These are phyloP conservation scores for Stachybotrys chartarum DNA, from an alignment of 2,329 filamentous ascomycete genomes.

Conservation along the genomic window DNA sequence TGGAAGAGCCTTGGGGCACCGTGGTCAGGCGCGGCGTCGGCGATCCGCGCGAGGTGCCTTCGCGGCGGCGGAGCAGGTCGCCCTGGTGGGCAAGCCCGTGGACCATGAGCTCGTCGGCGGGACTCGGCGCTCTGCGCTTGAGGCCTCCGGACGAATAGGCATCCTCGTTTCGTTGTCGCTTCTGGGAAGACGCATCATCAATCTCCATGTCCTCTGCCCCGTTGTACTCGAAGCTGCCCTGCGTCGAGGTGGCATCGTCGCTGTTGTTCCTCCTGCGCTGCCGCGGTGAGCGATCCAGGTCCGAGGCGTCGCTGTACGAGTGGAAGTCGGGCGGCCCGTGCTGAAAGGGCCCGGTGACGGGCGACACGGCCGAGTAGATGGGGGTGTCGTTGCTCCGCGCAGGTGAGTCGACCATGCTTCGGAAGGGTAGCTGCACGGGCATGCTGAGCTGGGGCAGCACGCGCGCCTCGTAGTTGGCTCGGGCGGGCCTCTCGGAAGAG, in stretches of 20 bases:
- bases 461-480: conserved; percentile 29
- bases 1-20: conserved; percentile 34
- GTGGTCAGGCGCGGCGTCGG: conserved; percentile 42
- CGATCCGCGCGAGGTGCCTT: conserved; percentile 41
- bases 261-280: conserved; percentile 43
- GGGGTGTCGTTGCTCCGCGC: conserved; percentile 37
- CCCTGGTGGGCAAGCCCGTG: conserved; percentile 29
- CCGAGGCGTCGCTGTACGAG: conserved; percentile 35
- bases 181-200: conserved; percentile 44
- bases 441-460: conserved; percentile 30
- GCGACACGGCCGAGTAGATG: conserved; percentile 39
- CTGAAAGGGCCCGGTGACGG: conserved; percentile 34
- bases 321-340: conserved; percentile 29
- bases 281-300: conserved; percentile 41
- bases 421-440: conserved; percentile 38
- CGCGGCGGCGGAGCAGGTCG: conserved; percentile 41
- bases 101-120: conserved; percentile 39
- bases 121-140: conserved; percentile 51
- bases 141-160: conserved; percentile 32
- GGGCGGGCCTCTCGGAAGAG: conserved; percentile 30
- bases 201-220: conserved; percentile 38
- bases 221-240: conserved; percentile 34
- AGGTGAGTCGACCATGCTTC: conserved; percentile 35
- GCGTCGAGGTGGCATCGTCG: conserved; percentile 40
- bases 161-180: conserved; percentile 43